These are phyloP conservation scores for Penicillium cataractarum DNA, from an alignment of 495 filamentous ascomycete species.

Conservation along the genomic window DNA sequence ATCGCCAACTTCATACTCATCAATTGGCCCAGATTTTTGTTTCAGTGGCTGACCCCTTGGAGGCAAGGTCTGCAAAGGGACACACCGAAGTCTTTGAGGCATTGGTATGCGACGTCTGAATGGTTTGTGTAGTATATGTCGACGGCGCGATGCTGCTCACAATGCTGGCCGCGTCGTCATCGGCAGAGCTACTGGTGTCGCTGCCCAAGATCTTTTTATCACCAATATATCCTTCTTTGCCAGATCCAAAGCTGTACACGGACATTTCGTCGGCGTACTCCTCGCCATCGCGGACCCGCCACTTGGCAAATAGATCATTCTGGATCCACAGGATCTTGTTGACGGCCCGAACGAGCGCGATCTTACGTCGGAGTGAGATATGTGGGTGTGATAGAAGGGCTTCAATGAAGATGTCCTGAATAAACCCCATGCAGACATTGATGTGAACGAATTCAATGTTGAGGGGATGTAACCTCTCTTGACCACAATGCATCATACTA, in stretches of 20 bases:
- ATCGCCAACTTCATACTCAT: slow-evolving; percentile 7
- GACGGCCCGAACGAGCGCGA: slow-evolving; percentile 66
- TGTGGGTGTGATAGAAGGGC: slow-evolving; percentile 72
- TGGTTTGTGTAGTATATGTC: slow-evolving; percentile 1
- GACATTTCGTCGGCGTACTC: slow-evolving; percentile 66
- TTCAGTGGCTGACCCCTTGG: slow-evolving; percentile 25
- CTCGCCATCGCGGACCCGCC: slow-evolving; percentile 72
- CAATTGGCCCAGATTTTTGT: slow-evolving; percentile 48
- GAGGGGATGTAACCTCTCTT: slow-evolving; percentile 63
- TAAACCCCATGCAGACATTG: slow-evolving; percentile 65
- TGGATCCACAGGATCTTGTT: slow-evolving; percentile 72
- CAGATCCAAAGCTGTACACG: slow-evolving; percentile 48
- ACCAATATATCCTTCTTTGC: slow-evolving; percentile 62
- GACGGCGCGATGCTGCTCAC: slow-evolving; percentile 27
- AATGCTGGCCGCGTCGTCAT: slow-evolving; percentile 43
- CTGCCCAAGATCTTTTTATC: slow-evolving; percentile 54
- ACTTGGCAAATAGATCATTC: slow-evolving; percentile 78
- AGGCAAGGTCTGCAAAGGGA: slow-evolving; percentile 43
- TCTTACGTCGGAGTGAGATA: slow-evolving; percentile 63
- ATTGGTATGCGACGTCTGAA: slow-evolving; percentile 1
- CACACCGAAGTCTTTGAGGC: slow-evolving; percentile 28
- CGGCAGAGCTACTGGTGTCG: slow-evolving; percentile 33
- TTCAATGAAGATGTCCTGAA: slow-evolving; percentile 74
- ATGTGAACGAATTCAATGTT: slow-evolving; percentile 81
- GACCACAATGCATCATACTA: slow-evolving; percentile 72